phyloP scores from a whole-genome alignment of 2,329 filamentous ascomycete genomes.

The Penicillium sp. region DNA sequence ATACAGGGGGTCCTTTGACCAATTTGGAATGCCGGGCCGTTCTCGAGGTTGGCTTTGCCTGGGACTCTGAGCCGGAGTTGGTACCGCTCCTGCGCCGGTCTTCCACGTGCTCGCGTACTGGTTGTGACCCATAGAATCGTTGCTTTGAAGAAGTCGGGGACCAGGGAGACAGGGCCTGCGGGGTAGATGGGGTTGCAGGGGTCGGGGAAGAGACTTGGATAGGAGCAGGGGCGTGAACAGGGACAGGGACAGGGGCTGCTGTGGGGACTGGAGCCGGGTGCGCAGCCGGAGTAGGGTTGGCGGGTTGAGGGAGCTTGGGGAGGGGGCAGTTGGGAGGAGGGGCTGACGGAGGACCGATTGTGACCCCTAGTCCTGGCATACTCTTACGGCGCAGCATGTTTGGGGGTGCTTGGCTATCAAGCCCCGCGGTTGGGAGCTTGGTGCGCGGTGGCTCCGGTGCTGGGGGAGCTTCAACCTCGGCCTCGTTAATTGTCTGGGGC shows the following conservation, averaged over 20 bases:
- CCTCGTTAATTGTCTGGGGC: constrained; percentile 11
- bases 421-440: constrained; percentile 15
- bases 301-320: constrained; percentile 32
- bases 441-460: constrained; percentile 13
- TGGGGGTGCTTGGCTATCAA: constrained; percentile 9
- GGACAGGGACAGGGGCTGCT: neutral
- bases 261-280: neutral
- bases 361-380: constrained; percentile 34
- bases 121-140: constrained; percentile 22
- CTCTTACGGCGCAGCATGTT: constrained; percentile 34
- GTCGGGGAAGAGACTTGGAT: no score
- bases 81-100: constrained; percentile 14
- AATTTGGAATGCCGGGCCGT: constrained; percentile 16
- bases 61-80: neutral
- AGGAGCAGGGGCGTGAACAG: neutral
- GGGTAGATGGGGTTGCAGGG: neutral
- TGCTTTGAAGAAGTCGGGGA: constrained; percentile 7
- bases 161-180: constrained; percentile 14
- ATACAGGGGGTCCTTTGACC: constrained; percentile 10
- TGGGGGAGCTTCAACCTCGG: constrained; percentile 7
- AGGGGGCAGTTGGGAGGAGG: constrained; percentile 38
- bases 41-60: neutral
- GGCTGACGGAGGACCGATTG: constrained; percentile 30
- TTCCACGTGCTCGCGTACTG: constrained; percentile 16
- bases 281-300: constrained; percentile 5